Evolutionary conservation across 192 early-diverging fungal species (phyloP).

Genomic region (Umbelopsis isabellina): DNA sequence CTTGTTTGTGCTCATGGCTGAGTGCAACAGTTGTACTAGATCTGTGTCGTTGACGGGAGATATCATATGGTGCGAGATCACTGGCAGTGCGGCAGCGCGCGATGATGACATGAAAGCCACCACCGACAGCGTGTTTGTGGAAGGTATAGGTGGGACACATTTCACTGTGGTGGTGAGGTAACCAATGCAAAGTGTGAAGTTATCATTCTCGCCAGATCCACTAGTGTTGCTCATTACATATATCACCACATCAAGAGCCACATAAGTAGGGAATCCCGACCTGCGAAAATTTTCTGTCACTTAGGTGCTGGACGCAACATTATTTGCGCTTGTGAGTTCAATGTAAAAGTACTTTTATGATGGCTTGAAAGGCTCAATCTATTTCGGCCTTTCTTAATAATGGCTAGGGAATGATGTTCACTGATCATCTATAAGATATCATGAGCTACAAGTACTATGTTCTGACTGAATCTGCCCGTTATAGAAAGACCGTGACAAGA

Average conservation of each 20-base stretch:
- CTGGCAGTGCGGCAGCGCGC: neutral
- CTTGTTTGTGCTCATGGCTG: neutral
- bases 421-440: too few species aligned
- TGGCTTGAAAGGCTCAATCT: too few species aligned
- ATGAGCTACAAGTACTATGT: too few species aligned
- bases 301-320: too few species aligned
- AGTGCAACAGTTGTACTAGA: neutral
- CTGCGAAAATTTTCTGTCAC: too few species aligned
- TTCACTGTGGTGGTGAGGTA: neutral
- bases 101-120: constrained; percentile 11
- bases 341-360: too few species aligned
- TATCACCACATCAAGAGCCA: too few species aligned
- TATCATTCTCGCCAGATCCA: neutral
- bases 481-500: too few species aligned
- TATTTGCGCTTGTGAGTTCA: too few species aligned
- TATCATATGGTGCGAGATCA: constrained; percentile 6
- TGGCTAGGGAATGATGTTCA: too few species aligned
- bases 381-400: too few species aligned
- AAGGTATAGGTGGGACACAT: neutral
- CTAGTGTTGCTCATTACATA: neutral
- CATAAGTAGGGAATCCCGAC: neutral
- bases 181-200: constrained; percentile 1
- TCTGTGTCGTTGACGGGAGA: constrained; percentile 1
- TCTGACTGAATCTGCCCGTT: too few species aligned
- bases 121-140: neutral